Base-by-base conservation (phyloP, 129 eudicot species). In the Solidago caesia region DNA sequence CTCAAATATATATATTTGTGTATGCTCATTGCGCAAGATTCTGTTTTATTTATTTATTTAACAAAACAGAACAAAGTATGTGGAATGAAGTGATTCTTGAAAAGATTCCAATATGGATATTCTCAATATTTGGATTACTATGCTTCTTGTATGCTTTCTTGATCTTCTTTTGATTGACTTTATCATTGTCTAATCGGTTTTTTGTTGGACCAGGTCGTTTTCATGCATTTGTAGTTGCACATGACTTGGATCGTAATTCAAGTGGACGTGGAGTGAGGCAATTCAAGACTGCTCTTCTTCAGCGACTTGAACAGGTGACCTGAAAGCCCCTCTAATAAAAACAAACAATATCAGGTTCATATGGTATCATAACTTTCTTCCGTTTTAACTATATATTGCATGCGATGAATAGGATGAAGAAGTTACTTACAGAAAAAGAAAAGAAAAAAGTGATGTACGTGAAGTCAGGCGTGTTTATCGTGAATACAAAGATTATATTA, bases 271-370 rank as follows among this genome's bases (percentile, higher is more conserved):
- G 99, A 76, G 99, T 95, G 39, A 81, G 96, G 14, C 99, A 95
- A 71, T 95, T 95, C 72, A 95, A 95, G 84, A 95, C 99, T 75
- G 83, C 96, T 55, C 89, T 95, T 61, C 99, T 95, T 82, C 99
- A 91, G 73, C 84, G 96, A 29, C 99, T 95, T 33, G 95, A 91
- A 72, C 93, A 81, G 96, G 99, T 95, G 82, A 57, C 46, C 44
- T 10, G 39, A 7, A 14, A 60, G 63, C 39, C 68, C 58, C 3
- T 33, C 2, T 3, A 26, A n/a, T 29, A 11, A 5, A 27, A 58
- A 55, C 27, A 25, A 12, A 44, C 7, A 61, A 25, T 26, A 14
- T 65, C 6, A 47, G 67, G 39, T 16, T 7, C 39, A 41, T 12
- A 46, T 33, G 63, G 47, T 39, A 62, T 46, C n/a, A 71, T 64